Percentiles rank a stretch among this genome's conserved stretches.
These are phyloP conservation scores for Annulohypoxylon stygium DNA, from an alignment of 495 filamentous ascomycete genomes.

Conservation along the genomic window DNA sequence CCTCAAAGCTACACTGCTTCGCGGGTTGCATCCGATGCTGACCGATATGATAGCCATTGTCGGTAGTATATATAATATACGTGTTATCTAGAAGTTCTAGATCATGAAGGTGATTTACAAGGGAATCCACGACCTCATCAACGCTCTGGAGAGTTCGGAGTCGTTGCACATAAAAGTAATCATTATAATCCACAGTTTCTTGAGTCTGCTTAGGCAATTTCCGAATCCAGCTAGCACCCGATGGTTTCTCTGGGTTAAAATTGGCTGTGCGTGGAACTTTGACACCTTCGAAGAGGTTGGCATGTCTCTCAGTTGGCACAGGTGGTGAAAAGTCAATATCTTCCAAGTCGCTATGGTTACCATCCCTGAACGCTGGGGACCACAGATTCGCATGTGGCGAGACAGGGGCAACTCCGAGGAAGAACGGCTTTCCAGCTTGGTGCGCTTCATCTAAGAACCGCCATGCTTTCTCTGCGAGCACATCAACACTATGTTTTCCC, in stretches of 20 bases:
- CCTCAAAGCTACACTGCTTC: slow-evolving; percentile 78
- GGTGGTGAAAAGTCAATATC: slow-evolving; percentile 62
- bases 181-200: slow-evolving; percentile 72
- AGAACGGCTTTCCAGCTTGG: slow-evolving; percentile 69
- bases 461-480: slow-evolving; percentile 72
- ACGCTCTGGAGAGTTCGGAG: slow-evolving; percentile 74
- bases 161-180: slow-evolving; percentile 75
- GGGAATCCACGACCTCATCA: slow-evolving; percentile 74
- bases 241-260: slow-evolving; percentile 66
- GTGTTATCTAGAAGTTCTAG: slow-evolving; percentile 72
- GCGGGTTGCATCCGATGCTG: slow-evolving; percentile 79
- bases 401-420: slow-evolving; percentile 74
- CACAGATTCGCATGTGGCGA: slow-evolving; percentile 73
- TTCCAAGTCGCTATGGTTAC: slow-evolving; percentile 40
- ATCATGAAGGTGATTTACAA: slow-evolving; percentile 66
- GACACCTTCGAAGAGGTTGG: slow-evolving; percentile 61
- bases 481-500: slow-evolving; percentile 71
- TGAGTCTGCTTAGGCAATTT: slow-evolving; percentile 65
- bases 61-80: slow-evolving; percentile 78
- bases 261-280: slow-evolving; percentile 65
- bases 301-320: slow-evolving; percentile 63
- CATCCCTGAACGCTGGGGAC: slow-evolving; percentile 53
- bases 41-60: slow-evolving; percentile 82
- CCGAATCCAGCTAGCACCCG: slow-evolving; percentile 74
- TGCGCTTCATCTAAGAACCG: slow-evolving; percentile 74